Evolutionary conservation across 1,284 basidiomycete genomes (phyloP).

Genomic region (Earliella scabrosa): DNA sequence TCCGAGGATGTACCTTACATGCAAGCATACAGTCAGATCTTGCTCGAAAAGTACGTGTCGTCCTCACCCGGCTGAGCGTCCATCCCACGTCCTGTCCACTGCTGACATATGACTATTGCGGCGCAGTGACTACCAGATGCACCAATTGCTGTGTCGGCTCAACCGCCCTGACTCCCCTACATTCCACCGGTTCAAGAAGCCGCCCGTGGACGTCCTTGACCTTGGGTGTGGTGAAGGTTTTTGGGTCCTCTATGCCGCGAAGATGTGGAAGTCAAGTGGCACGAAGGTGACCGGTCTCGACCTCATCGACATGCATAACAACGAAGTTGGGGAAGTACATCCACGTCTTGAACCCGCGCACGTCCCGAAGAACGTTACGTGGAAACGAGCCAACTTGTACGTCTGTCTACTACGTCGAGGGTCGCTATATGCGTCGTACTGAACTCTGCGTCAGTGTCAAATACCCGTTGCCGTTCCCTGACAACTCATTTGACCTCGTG

Average conservation of each 20-base stretch:
- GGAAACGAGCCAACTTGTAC: conserved; percentile 69
- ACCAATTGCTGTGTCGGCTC: conserved; percentile 55
- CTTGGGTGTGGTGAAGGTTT: conserved; percentile 72
- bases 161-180: conserved; percentile 54
- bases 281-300: conserved; percentile 66
- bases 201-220: conserved; percentile 64
- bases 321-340: conserved; percentile 33
- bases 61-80: background rate
- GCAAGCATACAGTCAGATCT: conserved; percentile 62
- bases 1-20: conserved; percentile 58
- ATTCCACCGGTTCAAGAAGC: conserved; percentile 58
- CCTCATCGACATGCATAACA: conserved; percentile 52
- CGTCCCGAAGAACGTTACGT: conserved; percentile 51
- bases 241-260: conserved; percentile 66
- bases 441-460: conserved; percentile 47
- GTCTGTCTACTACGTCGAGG: conserved; percentile 31
- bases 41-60: conserved; percentile 58
- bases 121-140: conserved; percentile 59
- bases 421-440: conserved; percentile 15
- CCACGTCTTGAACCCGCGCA: conserved; percentile 22
- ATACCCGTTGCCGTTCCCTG: conserved; percentile 59
- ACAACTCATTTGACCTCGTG: conserved; percentile 68
- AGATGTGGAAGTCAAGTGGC: conserved; percentile 53
- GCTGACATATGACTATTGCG: conserved; percentile 2
- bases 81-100: background rate